phyloP scores from a whole-genome alignment of 371 early-diverging fungal species.

The Sporodiniella umbellata region DNA sequence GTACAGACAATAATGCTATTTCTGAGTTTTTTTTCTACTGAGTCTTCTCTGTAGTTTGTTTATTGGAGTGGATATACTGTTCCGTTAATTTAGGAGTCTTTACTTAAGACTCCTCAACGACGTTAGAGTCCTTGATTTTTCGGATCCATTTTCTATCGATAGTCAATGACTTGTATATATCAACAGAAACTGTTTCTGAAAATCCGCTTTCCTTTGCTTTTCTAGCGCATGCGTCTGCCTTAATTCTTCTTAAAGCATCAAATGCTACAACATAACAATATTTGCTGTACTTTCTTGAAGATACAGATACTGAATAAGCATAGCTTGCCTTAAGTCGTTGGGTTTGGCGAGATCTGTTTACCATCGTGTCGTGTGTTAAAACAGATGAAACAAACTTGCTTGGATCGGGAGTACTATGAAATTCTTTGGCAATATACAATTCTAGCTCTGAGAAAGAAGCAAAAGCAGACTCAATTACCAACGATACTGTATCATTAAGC shows the following conservation, averaged over 20 bases:
- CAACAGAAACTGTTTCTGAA: slow-evolving; percentile 7
- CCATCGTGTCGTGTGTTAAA: slow-evolving; percentile 9
- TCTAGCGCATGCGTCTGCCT: slow-evolving; percentile 19
- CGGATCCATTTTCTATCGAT: slow-evolving; percentile 13
- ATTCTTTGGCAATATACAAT: slow-evolving; percentile 28
- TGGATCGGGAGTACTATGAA: slow-evolving; percentile 2
- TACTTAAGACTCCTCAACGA: no score
- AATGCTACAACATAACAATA: slow-evolving; percentile 29
- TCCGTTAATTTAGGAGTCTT: no score
- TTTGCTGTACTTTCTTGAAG: slow-evolving; percentile 13
- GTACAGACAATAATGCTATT: no score
- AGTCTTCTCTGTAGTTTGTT: no score
- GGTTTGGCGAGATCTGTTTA: slow-evolving; percentile 10
- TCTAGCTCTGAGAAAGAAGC: slow-evolving; percentile 30
- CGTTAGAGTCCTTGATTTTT: slow-evolving; percentile 11
- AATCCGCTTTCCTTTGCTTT: slow-evolving; percentile 4
- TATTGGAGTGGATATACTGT: no score
- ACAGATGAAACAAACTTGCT: slow-evolving; percentile 10
- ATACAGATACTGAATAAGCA: slow-evolving; percentile 14
- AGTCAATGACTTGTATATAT: slow-evolving; percentile 9
- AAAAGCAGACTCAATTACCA: slow-evolving; percentile 16
- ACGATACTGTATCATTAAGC: not conserved
- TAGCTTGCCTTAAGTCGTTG: slow-evolving; percentile 23
- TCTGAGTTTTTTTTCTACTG: no score
- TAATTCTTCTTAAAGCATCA: slow-evolving; percentile 23